A percentile compares a stretch with the other conserved stretches of the same genome.
Evolutionary conservation across 495 filamentous ascomycete genomes (phyloP).

Genomic region (Zalerion maritima): DNA sequence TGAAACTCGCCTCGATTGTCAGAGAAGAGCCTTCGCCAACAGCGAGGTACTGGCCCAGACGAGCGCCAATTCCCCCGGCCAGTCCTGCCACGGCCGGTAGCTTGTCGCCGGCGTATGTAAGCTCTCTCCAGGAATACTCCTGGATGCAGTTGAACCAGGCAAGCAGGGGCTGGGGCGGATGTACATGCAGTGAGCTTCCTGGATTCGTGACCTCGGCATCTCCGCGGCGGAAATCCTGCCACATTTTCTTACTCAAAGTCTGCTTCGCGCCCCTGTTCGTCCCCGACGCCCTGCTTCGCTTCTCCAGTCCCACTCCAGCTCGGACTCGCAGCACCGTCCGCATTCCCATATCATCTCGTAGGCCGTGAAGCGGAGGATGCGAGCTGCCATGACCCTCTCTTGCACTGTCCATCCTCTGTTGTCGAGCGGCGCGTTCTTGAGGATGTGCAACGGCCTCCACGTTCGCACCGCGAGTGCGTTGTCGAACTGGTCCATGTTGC

Average conservation of each 20-base stretch:
- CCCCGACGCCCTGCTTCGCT: no score
- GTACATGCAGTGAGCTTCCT: no score
- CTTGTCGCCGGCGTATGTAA: conserved; percentile 5
- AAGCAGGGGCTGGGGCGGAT: conserved; percentile 2
- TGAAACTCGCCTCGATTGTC: no score
- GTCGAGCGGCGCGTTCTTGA: neutral
- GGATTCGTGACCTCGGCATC: no score
- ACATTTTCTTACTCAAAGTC: conserved; percentile 6
- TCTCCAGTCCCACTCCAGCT: no score
- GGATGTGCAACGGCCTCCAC: neutral
- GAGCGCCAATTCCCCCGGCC: no score
- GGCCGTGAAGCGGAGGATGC: conserved; percentile 1
- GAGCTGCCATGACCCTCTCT: neutral
- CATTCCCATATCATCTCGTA: conserved; percentile 3
- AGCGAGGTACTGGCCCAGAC: no score
- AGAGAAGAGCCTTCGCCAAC: no score
- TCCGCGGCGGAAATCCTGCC: no score
- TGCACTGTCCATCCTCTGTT: neutral
- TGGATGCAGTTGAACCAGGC: conserved; percentile 7
- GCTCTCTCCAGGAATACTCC: conserved; percentile 8
- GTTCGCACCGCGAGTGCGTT: conserved; percentile 1
- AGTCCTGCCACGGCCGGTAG: conserved; percentile 9
- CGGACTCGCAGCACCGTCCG: no score
- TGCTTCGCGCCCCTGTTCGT: no score
- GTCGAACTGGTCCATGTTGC: neutral